Evolutionary conservation across 2,329 filamentous ascomycete genomes (phyloP).

Genomic region (Fusarium bulbicola): DNA sequence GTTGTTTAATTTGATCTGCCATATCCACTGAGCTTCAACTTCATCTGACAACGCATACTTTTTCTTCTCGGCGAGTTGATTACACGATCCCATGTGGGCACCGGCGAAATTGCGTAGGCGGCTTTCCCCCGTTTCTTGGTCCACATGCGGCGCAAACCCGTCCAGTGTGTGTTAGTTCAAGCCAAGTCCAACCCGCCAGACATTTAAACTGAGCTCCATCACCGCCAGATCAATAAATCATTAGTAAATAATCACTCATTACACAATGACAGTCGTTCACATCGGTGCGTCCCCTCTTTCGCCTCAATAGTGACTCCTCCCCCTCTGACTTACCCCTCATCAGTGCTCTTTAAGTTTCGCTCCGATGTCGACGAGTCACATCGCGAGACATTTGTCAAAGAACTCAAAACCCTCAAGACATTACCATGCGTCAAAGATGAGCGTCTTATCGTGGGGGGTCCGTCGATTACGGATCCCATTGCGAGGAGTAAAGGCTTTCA

Average conservation of each 20-base stretch:
- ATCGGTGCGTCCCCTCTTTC: constrained; percentile 40
- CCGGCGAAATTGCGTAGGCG: neutral
- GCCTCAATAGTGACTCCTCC: neutral
- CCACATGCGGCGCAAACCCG: neutral
- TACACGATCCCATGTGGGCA: neutral
- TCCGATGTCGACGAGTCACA: constrained; percentile 52
- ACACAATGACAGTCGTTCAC: constrained; percentile 48
- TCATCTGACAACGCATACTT: neutral
- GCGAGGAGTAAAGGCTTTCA: constrained; percentile 63
- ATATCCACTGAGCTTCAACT: neutral
- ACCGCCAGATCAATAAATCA: neutral
- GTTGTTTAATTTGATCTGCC: neutral
- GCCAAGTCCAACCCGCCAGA: neutral
- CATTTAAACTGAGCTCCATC: neutral
- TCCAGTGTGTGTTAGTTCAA: neutral
- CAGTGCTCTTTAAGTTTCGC: constrained; percentile 62
- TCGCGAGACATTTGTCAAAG: constrained; percentile 54
- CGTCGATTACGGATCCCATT: constrained; percentile 61
- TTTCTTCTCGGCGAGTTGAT: too few relatives aligned
- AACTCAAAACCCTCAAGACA: constrained; percentile 59
- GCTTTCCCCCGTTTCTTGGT: neutral
- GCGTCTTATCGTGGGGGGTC: constrained; percentile 61
- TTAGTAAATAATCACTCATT: neutral
- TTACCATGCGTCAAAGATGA: constrained; percentile 58
- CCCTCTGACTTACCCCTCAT: constrained; percentile 28